Conservation (phyloP, 768 basidiomycete species). For the Tricholomella constricta region DNA sequence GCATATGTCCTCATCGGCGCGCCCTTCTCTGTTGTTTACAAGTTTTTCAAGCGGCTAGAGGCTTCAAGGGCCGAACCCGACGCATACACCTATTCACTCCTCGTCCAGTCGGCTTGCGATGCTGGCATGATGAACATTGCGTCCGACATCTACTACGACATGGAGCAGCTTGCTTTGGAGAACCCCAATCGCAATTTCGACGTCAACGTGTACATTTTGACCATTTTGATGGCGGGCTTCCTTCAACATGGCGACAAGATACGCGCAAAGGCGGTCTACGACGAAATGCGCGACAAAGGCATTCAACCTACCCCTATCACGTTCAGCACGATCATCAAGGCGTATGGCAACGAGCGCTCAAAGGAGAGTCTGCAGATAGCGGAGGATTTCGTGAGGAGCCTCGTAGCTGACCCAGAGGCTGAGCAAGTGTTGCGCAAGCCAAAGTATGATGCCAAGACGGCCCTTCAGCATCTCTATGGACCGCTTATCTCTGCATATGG, state of each 20-base stretch:
- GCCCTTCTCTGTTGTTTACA: conserved; percentile 65
- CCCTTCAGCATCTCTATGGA: conserved; percentile 57
- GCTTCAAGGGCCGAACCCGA: conserved; percentile 57
- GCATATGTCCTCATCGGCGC: conserved; percentile 82
- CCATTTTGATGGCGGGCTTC: conserved; percentile 75
- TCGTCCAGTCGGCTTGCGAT: conserved; percentile 84
- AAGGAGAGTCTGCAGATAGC: conserved; percentile 59
- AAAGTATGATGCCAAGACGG: conserved; percentile 38
- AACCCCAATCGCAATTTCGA: conserved; percentile 39
- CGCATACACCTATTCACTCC: conserved; percentile 63
- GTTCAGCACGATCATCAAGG: conserved; percentile 64
- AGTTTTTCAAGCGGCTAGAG: conserved; percentile 60
- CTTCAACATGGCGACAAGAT: conserved; percentile 53
- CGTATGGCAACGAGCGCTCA: conserved; percentile 54
- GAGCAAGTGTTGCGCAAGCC: conserved; percentile 42
- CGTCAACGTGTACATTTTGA: conserved; percentile 62
- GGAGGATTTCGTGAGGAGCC: conserved; percentile 59
- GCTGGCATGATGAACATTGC: conserved; percentile 65
- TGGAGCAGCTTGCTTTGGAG: conserved; percentile 49
- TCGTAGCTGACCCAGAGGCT: conserved; percentile 40
- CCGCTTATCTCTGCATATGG: conserved; percentile 62
- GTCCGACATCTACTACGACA: conserved; percentile 62
- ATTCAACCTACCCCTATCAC: conserved; percentile 71
- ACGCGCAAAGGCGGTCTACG: conserved; percentile 65
- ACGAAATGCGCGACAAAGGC: conserved; percentile 67